Evolutionary conservation across 2,329 filamentous ascomycete species (phyloP).

Genomic region (Coniochaeta prunicola): DNA sequence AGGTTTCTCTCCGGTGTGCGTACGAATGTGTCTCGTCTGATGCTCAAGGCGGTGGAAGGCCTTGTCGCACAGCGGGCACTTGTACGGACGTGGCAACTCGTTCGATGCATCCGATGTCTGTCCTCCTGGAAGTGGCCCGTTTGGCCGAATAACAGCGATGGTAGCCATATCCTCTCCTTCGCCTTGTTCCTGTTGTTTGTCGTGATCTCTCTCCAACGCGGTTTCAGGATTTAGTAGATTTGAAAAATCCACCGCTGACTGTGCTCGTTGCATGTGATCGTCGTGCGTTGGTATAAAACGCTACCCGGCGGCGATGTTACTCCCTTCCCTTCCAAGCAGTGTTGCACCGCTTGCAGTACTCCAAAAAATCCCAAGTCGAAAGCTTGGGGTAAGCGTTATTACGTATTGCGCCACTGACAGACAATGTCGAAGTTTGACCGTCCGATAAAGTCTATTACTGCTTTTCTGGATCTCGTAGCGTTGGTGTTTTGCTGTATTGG

Average conservation of each 20-base stretch:
- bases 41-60: constrained; percentile 97
- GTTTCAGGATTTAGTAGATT: constrained; percentile 64
- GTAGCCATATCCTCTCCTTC: constrained; percentile 27
- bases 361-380: background rate
- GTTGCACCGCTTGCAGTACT: background rate
- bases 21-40: constrained; percentile 85
- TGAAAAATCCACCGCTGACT: constrained; percentile 67
- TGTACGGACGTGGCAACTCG: constrained; percentile 93
- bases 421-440: background rate
- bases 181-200: constrained; percentile 11
- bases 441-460: background rate
- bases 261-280: constrained; percentile 69
- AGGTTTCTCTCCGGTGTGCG: constrained; percentile 96
- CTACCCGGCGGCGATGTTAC: background rate
- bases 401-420: background rate
- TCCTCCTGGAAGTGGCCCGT: constrained; percentile 54
- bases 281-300: background rate
- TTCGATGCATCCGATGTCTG: constrained; percentile 50
- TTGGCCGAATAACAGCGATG: constrained; percentile 51
- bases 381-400: background rate
- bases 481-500: constrained; percentile 1
- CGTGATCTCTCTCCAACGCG: constrained; percentile 9
- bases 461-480: background rate
- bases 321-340: background rate
- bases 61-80: constrained; percentile 96